These are phyloP conservation scores for Pseudoscleropodium purum DNA, from an alignment of 225 moss, liverwort and hornwort genomes.

Conservation along the genomic window DNA sequence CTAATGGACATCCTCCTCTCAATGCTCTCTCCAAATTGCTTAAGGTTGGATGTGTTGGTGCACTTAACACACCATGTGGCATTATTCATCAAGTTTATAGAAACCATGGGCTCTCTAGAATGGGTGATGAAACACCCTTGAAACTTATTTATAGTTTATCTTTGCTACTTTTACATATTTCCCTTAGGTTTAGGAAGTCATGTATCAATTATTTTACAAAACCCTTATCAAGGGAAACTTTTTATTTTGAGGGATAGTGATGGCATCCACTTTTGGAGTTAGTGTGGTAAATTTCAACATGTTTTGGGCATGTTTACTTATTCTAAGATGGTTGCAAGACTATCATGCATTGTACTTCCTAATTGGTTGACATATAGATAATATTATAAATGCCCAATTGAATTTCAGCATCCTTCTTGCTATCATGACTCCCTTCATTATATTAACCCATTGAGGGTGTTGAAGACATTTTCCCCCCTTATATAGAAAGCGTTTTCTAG, in stretches of 20 bases:
- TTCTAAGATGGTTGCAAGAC: fast-evolving
- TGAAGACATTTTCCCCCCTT: background rate
- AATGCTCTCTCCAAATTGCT: background rate
- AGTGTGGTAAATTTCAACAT: background rate
- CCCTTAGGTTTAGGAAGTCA: fast-evolving
- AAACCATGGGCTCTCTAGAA: background rate
- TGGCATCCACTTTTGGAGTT: too few relatives aligned
- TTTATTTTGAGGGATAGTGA: background rate
- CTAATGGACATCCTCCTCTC: fast-evolving
- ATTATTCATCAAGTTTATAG: background rate
- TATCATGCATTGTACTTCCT: fast-evolving
- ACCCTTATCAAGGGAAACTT: fast-evolving
- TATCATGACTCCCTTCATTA: fast-evolving
- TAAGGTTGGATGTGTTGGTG: background rate
- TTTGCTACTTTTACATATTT: background rate
- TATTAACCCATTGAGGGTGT: background rate
- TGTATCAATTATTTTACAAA: background rate
- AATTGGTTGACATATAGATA: fast-evolving
- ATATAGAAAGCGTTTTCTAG: background rate
- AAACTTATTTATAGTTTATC: background rate
- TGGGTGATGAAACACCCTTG: fast-evolving
- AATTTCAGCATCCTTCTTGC: background rate
- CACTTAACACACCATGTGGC: fast-evolving
- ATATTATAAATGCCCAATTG: fast-evolving
- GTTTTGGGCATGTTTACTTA: background rate